Evolutionary conservation across 1,284 basidiomycete genomes (phyloP).

Genomic region (Cryptococcus jaspeensis): DNA sequence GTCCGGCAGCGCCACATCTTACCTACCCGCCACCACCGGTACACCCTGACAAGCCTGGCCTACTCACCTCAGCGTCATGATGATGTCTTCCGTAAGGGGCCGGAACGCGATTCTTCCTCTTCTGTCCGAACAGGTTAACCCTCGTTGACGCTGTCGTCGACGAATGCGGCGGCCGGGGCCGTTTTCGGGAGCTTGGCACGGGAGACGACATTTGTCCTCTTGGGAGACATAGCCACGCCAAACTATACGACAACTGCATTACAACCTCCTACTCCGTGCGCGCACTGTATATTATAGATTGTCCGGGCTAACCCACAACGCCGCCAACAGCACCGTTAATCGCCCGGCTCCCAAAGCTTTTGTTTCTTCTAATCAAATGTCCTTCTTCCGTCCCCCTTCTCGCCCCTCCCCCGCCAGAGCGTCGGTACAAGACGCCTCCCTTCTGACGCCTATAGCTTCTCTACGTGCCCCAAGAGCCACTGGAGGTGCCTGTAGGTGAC

Average conservation of each 20-base stretch:
- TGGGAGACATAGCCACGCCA: too few relatives aligned
- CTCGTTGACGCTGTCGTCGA: too few relatives aligned
- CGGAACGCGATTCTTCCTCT: too few relatives aligned
- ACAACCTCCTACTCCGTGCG: not conserved
- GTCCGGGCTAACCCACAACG: not conserved
- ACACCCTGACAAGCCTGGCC: too few relatives aligned
- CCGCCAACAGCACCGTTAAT: not conserved
- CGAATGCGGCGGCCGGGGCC: too few relatives aligned
- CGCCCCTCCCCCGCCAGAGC: not conserved
- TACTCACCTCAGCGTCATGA: too few relatives aligned
- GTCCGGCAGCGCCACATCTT: too few relatives aligned
- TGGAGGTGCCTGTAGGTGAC: slow-evolving; percentile 18
- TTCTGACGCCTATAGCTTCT: slow-evolving; percentile 6
- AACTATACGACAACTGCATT: not conserved
- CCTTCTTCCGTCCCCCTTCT: not conserved
- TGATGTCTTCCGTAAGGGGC: too few relatives aligned
- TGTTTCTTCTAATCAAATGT: not conserved
- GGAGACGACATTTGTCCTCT: too few relatives aligned
- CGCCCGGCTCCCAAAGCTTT: not conserved
- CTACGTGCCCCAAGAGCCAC: slow-evolving; percentile 25
- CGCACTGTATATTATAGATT: not conserved
- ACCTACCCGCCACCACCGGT: too few relatives aligned
- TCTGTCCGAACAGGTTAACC: too few relatives aligned
- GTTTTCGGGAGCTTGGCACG: too few relatives aligned
- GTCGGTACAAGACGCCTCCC: not conserved